Evolutionary conservation across 257 asterid genomes (phyloP), one percentile per base, ranked within the genome.

Genomic region (Solanum chmielewskii): DNA sequence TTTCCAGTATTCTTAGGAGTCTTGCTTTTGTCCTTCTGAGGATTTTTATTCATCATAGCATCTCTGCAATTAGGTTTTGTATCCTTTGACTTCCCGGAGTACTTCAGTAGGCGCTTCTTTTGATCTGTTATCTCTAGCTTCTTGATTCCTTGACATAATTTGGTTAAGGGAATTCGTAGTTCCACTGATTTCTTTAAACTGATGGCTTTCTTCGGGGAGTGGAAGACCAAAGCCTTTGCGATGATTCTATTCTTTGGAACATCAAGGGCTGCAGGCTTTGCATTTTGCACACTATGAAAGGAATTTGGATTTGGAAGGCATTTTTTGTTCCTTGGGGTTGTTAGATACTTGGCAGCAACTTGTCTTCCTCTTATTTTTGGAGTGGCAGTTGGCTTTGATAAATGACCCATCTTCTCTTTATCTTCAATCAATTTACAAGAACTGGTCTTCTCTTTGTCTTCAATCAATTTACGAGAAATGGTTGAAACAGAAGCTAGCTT

Each of bases 331-430:
- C 98, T 93, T 11, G 98, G 98, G 75, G 98, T 96, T 4, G 99
- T 96, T 21, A 97, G 96, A 92, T 96, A 96, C 95, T 96, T 97
- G 0, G 99, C 91, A 71, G 98, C 93, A 88, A 97, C 98, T 21
- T 91, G 95, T 88, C 86, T 96, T 60, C 91, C 92, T 91, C 92
- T 97, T 5, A 87, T 83, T 89, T 91, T 88, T 27, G 99, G 98
- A 7, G 98, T 95, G 41, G 94, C 60, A 76, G 83, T 88, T 4
- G 89, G 88, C 85, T 89, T 94, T 85, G 88, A 85, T 83, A 89
- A 86, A 73, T 90, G 91, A 76, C 89, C 89, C 25, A 41, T 88
- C 87, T 87, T 93, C 68, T 31, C 90, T 70, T 91, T 90, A 9
- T 88, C 93, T 39, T 90, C 92, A 3, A 42, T 92, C 83, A 88